Conservation (phyloP, 495 filamentous ascomycete genomes). For the Podospora tetraspora region DNA sequence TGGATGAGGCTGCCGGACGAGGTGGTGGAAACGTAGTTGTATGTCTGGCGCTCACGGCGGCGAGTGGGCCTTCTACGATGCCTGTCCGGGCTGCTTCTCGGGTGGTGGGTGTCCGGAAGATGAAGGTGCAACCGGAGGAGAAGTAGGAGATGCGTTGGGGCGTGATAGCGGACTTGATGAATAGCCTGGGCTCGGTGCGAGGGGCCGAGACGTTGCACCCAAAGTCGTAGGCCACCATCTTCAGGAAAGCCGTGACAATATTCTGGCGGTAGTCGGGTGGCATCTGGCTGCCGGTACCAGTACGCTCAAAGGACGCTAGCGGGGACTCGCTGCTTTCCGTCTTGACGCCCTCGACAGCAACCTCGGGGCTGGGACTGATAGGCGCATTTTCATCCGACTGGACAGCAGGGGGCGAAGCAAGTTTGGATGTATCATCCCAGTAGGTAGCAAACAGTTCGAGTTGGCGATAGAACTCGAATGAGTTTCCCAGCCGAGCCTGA, state of each 20-base stretch:
- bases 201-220: conserved; percentile 64
- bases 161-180: conserved; percentile 48
- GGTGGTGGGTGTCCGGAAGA: conserved; percentile 64
- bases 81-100: conserved; percentile 65
- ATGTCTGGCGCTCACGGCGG: conserved; percentile 52
- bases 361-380: neutral
- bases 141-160: conserved; percentile 45
- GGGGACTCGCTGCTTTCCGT: conserved; percentile 12
- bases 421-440: conserved; percentile 50
- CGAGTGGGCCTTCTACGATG: conserved; percentile 72
- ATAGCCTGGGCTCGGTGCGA: conserved; percentile 56
- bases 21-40: conserved; percentile 44
- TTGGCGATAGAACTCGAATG: conserved; percentile 54
- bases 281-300: conserved; percentile 62
- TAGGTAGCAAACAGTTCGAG: conserved; percentile 47
- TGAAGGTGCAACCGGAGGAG: conserved; percentile 48
- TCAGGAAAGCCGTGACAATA: conserved; percentile 64
- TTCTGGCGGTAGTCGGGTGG: conserved; percentile 69
- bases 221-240: conserved; percentile 75
- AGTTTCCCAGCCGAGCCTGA: conserved; percentile 46
- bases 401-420: conserved; percentile 13
- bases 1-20: conserved; percentile 1
- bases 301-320: conserved; percentile 38
- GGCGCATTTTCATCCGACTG: conserved; percentile 10
- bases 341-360: neutral